Evolutionary conservation across 805 yeast species (phyloP), one percentile per base, ranked within the genome.

Genomic region (Starmerella khaoyaiensis): DNA sequence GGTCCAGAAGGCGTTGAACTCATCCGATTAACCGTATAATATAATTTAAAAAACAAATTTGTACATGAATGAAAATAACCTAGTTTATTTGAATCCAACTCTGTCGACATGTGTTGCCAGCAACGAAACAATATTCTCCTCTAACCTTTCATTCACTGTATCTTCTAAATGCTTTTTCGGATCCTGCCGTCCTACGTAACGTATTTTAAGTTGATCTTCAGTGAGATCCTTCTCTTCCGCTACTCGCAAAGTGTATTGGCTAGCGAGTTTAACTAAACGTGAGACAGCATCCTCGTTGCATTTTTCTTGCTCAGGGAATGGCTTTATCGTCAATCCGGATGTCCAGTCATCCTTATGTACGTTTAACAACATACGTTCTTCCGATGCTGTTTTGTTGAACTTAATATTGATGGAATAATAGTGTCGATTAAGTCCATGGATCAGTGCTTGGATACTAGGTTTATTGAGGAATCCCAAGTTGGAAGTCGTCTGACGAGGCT

Each of bases 141-240:
- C 98, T 51, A 93, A 72, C 36, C 82, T 67, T 43, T 68, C 65
- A 48, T 82, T 93, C 9, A 94, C 93, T 0, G 93, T 80, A 46
- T 82, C 95, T 33, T 78, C 71, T 52, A 90, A 67, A 64, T 90
- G 99, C 65, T 87, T 90, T 74, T 93, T 90, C 28, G 99, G 99
- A 60, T 90, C 98, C 62, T 87, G 96, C 58, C 83, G 86, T 51
- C 99, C 99, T 25, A 90, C 96, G 55, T 87, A 93, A 57, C 98
- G 76, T 6, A 95, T 87, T 60, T 82, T 83, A 50, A 87, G 70
- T 59, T 86, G 90, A 28, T 82, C 94, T 52, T 80, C 93, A 31
- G 74, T 65, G 48, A 90, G 65, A 47, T 81, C 94, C 57, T 79
- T 79, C 58, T 90, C 98, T 60, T 93, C 97, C 49, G 78, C 71